Conservation (phyloP, 164 flowering plant genomes). For the Taxillus chinensis region DNA sequence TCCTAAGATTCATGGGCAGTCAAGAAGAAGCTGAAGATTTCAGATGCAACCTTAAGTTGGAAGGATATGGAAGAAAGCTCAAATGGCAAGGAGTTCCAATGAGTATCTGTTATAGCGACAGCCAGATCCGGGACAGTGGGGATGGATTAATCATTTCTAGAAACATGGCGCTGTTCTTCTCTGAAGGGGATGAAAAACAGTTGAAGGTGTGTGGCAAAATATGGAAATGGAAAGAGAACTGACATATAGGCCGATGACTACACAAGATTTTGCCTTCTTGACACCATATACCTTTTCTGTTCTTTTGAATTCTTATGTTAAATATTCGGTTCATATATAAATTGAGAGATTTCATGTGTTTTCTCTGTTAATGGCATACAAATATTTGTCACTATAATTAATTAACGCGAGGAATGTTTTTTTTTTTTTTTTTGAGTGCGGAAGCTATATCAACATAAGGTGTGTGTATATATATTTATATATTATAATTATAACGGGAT, state of each 20-base stretch:
- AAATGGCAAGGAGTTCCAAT: slow-evolving; percentile 72
- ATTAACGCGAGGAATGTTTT: no score
- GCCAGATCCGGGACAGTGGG: slow-evolving; percentile 53
- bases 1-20: slow-evolving; percentile 70
- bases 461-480: no score
- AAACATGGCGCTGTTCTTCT: slow-evolving; percentile 49
- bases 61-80: slow-evolving; percentile 48
- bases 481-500: no score
- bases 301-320: neutral
- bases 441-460: no score
- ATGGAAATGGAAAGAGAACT: slow-evolving; percentile 65
- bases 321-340: neutral
- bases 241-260: neutral
- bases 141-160: slow-evolving; percentile 63
- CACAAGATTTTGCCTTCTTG: neutral
- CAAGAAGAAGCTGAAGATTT: slow-evolving; percentile 56
- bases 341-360: neutral
- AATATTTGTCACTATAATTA: no score
- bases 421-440: no score
- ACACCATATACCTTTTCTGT: neutral
- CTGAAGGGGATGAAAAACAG: slow-evolving; percentile 49
- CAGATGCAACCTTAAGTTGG: slow-evolving; percentile 59
- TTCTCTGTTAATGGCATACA: neutral
- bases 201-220: slow-evolving; percentile 57
- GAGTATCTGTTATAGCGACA: slow-evolving; percentile 64